Evolutionary conservation across 148 eudicot genomes (phyloP).

Genomic region (Rhododendron williamsianum): DNA sequence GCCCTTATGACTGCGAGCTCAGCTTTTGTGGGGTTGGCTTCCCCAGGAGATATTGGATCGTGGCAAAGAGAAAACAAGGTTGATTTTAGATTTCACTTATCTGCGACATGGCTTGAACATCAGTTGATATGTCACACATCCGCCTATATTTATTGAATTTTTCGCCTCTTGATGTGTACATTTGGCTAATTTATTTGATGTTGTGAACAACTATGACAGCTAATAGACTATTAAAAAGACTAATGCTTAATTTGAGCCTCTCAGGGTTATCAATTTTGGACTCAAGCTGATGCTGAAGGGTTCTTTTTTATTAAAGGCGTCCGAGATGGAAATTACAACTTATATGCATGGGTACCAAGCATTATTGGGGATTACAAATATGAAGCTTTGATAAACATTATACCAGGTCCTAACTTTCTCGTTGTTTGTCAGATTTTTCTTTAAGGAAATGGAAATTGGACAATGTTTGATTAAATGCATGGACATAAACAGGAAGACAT

Average conservation of each 20-base stretch:
- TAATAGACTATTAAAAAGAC: neutral
- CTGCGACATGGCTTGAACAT: neutral
- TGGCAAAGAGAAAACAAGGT: constrained; percentile 68
- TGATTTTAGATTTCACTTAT: neutral
- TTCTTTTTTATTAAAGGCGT: constrained; percentile 37
- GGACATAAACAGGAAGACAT: constrained; percentile 24
- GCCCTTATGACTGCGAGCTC: constrained; percentile 23
- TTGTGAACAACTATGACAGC: neutral
- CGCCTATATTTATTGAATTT: neutral
- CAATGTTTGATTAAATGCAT: neutral
- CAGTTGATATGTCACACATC: neutral
- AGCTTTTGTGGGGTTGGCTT: constrained; percentile 62
- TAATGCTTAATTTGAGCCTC: neutral
- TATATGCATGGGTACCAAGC: constrained; percentile 54
- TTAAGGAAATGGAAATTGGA: neutral
- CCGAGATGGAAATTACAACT: constrained; percentile 31
- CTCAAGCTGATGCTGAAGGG: constrained; percentile 39
- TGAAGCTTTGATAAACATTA: constrained; percentile 14
- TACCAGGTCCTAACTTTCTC: constrained; percentile 25
- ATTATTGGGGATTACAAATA: constrained; percentile 48
- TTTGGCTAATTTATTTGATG: neutral
- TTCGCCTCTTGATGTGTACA: neutral
- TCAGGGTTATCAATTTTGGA: constrained; percentile 84
- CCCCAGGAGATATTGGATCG: constrained; percentile 53
- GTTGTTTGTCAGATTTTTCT: neutral